Percentiles rank a stretch among this genome's conserved stretches.
Conservation (phyloP, 495 filamentous ascomycete genomes). For the Penicillium verhagenii region DNA sequence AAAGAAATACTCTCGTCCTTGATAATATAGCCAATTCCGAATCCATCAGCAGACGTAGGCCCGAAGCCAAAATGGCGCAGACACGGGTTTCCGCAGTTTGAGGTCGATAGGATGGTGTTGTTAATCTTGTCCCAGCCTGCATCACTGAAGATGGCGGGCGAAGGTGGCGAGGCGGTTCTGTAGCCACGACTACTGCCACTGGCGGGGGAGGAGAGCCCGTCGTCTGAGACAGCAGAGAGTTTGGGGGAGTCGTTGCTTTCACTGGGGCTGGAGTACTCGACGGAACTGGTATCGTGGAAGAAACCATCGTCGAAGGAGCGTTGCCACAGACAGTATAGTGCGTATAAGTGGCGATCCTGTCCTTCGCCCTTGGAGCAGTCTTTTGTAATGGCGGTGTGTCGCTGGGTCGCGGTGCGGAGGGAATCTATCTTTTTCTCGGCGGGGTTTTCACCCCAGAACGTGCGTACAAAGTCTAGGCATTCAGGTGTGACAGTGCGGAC, state of each 20-base stretch:
- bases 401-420: constrained; percentile 76
- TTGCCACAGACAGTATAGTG: constrained; percentile 94
- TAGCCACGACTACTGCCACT: constrained; percentile 31
- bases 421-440: constrained; percentile 79
- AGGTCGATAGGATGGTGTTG: constrained; percentile 90
- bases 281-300: constrained; percentile 57
- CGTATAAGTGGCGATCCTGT: constrained; percentile 92
- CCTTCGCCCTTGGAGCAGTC: constrained; percentile 90
- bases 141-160: constrained; percentile 84
- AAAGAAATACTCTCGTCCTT: constrained; percentile 93
- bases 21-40: constrained; percentile 98
- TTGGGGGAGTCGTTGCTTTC: constrained; percentile 56
- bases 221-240: constrained; percentile 48
- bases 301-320: constrained; percentile 73
- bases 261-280: constrained; percentile 51
- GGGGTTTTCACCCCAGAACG: constrained; percentile 92
- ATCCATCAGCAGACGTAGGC: constrained; percentile 89
- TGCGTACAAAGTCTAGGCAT: constrained; percentile 79
- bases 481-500: constrained; percentile 83
- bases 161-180: constrained; percentile 41
- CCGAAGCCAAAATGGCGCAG: constrained; percentile 96
- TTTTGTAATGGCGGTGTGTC: constrained; percentile 75
- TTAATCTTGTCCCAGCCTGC: constrained; percentile 92
- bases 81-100: constrained; percentile 99
- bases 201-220: constrained; percentile 33